These are phyloP conservation scores for Malus orientalis DNA, from an alignment of 306 rosid genomes.

Conservation along the genomic window DNA sequence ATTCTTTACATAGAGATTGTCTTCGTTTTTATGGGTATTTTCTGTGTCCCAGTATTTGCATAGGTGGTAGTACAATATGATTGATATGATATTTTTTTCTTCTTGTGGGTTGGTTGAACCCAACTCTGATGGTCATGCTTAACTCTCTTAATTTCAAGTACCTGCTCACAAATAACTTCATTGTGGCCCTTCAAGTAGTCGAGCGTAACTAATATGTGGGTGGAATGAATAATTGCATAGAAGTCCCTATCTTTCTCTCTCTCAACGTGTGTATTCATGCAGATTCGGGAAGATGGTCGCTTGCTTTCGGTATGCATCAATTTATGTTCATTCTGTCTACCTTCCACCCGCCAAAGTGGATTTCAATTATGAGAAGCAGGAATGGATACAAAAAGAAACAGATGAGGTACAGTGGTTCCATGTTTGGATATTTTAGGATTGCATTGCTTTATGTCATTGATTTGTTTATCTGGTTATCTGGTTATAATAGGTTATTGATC, in stretches of 20 bases:
- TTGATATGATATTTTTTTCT: background rate
- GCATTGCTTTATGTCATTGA: background rate
- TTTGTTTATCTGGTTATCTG: slow-evolving; percentile 23
- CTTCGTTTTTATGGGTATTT: slow-evolving; percentile 93
- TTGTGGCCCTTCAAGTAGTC: background rate
- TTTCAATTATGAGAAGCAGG: slow-evolving; percentile 56
- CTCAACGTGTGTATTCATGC: slow-evolving; percentile 6
- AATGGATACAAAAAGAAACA: slow-evolving; percentile 77
- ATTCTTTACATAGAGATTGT: slow-evolving; percentile 95
- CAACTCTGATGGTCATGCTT: background rate
- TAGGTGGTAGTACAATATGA: background rate
- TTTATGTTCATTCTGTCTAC: slow-evolving; percentile 78
- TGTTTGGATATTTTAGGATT: slow-evolving; percentile 11
- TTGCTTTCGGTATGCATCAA: slow-evolving; percentile 92
- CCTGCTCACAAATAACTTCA: background rate
- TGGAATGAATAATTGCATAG: background rate
- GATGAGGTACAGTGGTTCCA: slow-evolving; percentile 53
- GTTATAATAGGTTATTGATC: slow-evolving; percentile 59
- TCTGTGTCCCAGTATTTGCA: background rate
- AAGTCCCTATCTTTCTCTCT: background rate
- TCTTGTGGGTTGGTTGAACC: background rate
- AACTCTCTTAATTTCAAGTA: background rate
- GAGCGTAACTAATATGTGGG: background rate
- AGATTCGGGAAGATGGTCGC: slow-evolving; percentile 97
- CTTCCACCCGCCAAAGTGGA: slow-evolving; percentile 71